Conservation (phyloP, 345 rosid genomes). For the Bretschneidera sinensis region DNA sequence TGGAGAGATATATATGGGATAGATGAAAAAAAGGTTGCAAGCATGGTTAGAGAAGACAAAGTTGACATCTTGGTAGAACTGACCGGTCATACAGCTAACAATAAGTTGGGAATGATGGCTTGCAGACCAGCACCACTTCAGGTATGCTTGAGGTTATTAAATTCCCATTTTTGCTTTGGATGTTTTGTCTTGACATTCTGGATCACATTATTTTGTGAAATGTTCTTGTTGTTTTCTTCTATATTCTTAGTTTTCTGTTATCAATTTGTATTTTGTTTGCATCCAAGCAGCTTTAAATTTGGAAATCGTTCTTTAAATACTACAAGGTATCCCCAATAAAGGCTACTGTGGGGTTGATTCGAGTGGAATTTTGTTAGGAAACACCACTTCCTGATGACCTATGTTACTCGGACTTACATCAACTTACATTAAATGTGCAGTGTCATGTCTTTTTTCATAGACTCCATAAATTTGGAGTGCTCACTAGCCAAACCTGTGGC, state of each 20-base stretch:
- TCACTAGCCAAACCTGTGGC: too few species aligned
- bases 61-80: slow-evolving; percentile 96
- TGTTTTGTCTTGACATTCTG: slow-evolving; percentile 4
- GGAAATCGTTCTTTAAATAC: neutral
- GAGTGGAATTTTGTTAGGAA: too few species aligned
- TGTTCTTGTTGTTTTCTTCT: neutral
- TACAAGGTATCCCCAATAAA: neutral
- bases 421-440: too few species aligned
- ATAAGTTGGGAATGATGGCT: slow-evolving; percentile 98
- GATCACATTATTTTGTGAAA: neutral
- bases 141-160: slow-evolving; percentile 35
- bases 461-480: too few species aligned
- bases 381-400: too few species aligned
- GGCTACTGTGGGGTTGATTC: neutral
- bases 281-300: neutral
- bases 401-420: too few species aligned
- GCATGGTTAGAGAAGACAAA: slow-evolving; percentile 87
- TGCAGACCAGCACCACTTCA: slow-evolving; percentile 97
- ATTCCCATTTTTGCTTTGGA: neutral
- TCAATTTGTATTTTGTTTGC: neutral
- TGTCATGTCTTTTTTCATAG: neutral
- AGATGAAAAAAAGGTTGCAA: slow-evolving; percentile 96
- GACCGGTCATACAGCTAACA: slow-evolving; percentile 99
- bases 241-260: neutral
- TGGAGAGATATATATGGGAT: slow-evolving; percentile 94